Base-by-base conservation (phyloP, 495 filamentous ascomycete genomes). In the Penicillium desertorum region DNA sequence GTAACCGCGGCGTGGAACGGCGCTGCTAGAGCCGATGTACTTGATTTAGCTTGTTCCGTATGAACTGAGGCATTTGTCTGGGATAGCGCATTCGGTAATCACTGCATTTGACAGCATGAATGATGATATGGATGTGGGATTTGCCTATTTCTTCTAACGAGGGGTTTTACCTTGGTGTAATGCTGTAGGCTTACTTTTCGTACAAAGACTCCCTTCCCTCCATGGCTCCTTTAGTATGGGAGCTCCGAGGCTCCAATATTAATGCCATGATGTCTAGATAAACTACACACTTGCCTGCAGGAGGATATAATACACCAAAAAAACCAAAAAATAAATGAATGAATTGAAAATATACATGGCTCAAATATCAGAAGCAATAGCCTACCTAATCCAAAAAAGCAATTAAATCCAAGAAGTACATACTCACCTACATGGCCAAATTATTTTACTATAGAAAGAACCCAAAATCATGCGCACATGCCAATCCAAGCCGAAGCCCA, bases 1-100 rank as follows among this genome's bases (percentile, higher is more conserved):
- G 91, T 72, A 85, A 83, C 60, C 84, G 83, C 43, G 95, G 95
- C 4, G 81, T 99, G 41, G 94, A 98, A 73, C 63, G 76, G 22
- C 67, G 77, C 50, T 76, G 72, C 53, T 79, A 71, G 36, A 22
- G 19, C 39, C 4, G 20, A 19, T 52, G 50, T 52, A 52, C 10
- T 48, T 32, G 36, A 39, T 8, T 17, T 39, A 7, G 1, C 23
- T 12, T 20, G 37, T 36, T 54, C 5, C 17, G 19, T 27, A 36
- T 23, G 7, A 25, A 30, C 12, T 14, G 6, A 36, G 19, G 29
- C 36, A 42, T 51, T 23, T n/a, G 32, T 42, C 34, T 51, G 20
- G 30, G 19, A 51, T 41, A 51, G 49, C 22, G 41, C 19, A 16
- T 54, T 46, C 39, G 25, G 37, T 19, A 45, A 54, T n/a, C 30